A percentile compares a stretch with the other conserved stretches of the same genome.
phyloP scores from a whole-genome alignment of 169 alveolate genomes.

The Besnoitia besnoiti region DNA sequence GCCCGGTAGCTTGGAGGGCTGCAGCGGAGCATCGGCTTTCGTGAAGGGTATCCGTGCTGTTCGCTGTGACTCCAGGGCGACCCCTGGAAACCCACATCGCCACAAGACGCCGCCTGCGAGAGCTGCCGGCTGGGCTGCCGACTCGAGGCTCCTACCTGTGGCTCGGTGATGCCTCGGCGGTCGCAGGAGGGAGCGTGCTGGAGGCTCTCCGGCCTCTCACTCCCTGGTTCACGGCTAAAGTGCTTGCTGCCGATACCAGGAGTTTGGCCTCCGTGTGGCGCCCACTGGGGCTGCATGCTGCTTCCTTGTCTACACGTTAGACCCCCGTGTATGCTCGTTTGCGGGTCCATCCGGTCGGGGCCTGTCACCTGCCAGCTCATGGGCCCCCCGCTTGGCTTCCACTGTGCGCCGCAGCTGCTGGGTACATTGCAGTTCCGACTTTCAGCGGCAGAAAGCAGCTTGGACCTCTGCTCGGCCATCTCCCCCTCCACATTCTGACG shows the following conservation, averaged over 20 bases:
- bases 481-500: not conserved
- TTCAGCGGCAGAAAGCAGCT: not conserved
- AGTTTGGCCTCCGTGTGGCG: not conserved
- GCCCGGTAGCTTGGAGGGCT: not conserved
- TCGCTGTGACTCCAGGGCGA: too few species aligned
- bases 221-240: not conserved
- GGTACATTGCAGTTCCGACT: not conserved
- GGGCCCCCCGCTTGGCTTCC: not conserved
- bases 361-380: too few species aligned
- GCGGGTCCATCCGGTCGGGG: too few species aligned
- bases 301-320: not conserved
- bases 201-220: not conserved
- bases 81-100: not conserved
- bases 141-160: not conserved
- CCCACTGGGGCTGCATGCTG: not conserved
- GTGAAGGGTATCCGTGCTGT: too few species aligned
- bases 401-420: not conserved
- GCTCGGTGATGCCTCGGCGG: not conserved
- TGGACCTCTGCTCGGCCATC: too few species aligned
- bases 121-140: not conserved
- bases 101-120: not conserved
- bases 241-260: not conserved
- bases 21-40: not conserved
- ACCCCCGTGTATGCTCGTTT: not conserved
- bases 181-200: not conserved